Conservation (phyloP, 352 stramenopile genomes). For the Thraustochytrium sp. region DNA sequence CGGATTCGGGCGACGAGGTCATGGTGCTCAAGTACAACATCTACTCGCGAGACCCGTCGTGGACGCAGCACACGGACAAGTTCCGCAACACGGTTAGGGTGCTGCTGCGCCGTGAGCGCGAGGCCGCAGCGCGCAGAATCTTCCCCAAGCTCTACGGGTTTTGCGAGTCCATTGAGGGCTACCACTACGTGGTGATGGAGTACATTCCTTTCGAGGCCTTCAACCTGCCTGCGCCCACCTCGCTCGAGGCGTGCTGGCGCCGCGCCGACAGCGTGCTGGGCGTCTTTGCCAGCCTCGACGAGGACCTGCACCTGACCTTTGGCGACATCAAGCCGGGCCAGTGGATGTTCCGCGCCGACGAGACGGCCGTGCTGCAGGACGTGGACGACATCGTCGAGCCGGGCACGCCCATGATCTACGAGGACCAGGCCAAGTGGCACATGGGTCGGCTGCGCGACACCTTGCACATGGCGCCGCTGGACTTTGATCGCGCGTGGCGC, state of each 20-base stretch:
- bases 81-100: slow-evolving; percentile 43
- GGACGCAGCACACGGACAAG: slow-evolving; percentile 45
- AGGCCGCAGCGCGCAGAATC: neutral
- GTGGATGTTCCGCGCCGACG: slow-evolving; percentile 34
- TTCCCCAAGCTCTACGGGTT: slow-evolving; percentile 43
- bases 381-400: slow-evolving; percentile 38
- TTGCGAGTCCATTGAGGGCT: slow-evolving; percentile 33
- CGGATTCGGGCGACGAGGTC: slow-evolving; percentile 1
- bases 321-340: slow-evolving; percentile 39
- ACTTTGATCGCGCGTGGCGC: slow-evolving; percentile 16
- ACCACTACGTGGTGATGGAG: slow-evolving; percentile 33
- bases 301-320: slow-evolving; percentile 34
- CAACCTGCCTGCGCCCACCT: neutral
- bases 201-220: slow-evolving; percentile 2
- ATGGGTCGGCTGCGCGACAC: neutral
- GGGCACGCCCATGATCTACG: neutral
- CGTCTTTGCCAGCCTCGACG: slow-evolving; percentile 33
- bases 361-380: slow-evolving; percentile 28
- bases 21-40: slow-evolving; percentile 45
- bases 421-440: slow-evolving; percentile 19
- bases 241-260: neutral
- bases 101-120: neutral
- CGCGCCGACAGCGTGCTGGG: neutral
- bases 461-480: neutral
- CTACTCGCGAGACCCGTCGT: slow-evolving; percentile 34